Base-by-base conservation (phyloP, 805 yeast species). In the Blastobotrys attinorum region DNA sequence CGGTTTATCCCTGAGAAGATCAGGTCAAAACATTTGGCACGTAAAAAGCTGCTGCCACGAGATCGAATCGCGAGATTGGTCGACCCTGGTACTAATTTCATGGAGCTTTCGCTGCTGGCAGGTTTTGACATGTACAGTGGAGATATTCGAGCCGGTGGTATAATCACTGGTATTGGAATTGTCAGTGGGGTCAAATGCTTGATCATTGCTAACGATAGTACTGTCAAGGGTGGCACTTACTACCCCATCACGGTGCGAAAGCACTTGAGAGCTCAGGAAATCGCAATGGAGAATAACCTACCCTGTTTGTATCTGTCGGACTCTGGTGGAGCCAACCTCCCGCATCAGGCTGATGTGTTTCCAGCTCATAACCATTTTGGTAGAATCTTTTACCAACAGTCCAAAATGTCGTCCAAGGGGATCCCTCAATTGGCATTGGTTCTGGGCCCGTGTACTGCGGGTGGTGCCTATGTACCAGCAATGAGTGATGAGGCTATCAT, bases 381-480 rank as follows among this genome's bases (percentile, higher is more conserved):
- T 11, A 53, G 60, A 25, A 59, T 59, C 43, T 59, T 59, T 45
- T 59, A 45, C 51, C 59, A 55, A 51, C 63, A 59, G 49, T 54
- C 60, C 23, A 45, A 55, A 20, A 54, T 59, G 59, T 56, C 60
- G 13, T 52, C 60, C 17, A 40, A 43, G 40, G 59, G 59, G 29
- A 52, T 59, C 31, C 62, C 63, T 8, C 63, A 59, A 45, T 43
- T 59, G 40, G 53, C 63, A 7, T 50, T 59, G 10, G 63, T 59
- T 7, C 47, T 59, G 36, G 63, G 63, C 10, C 63, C 63, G 5
- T 59, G 63, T 33, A 59, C 63, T 10, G 63, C 63, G 11, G 63
- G 63, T n/a, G 63, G 63, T 10, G 63, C 63, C 39, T 59, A 59
- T 40, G 63, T 59, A 4, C 63, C 63, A 18, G 63, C 63, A 17